Evolutionary conservation across 2,329 filamentous ascomycete species (phyloP), one percentile per base, ranked within the genome.

Genomic region (Claviceps spartinae): DNA sequence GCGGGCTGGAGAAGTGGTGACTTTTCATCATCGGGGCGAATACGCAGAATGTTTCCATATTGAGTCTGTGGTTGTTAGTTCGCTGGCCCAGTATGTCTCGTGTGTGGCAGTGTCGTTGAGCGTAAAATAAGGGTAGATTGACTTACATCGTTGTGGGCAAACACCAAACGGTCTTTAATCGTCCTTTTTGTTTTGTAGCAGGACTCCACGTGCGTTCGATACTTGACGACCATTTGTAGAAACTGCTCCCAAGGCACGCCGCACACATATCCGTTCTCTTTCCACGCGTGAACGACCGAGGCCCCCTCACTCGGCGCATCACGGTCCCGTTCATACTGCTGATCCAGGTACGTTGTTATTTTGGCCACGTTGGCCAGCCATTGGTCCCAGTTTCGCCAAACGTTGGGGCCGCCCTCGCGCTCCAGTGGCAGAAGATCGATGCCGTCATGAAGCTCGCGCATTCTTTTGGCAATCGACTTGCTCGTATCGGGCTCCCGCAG

Each of bases 111-210:
- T 11, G 3, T 34, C 9, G 4, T 34, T 34, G 8, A 41, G 18
- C 9, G 14, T 11, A 42, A 16, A 13, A 42, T 20, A 22, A 22
- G 18, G 13, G 9, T 13, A 24, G 18, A 16, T 9, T 4, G 11
- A 69, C 85, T 72, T 69, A 94, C 89, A 76, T 98, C 93, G 62
- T 95, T 96, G 66, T 98, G 93, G n/a, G 89, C 88, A 73, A 98
- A 98, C 0, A 96, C 82, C 11, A 98, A 77, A 51, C 81, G 77
- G 47, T 86, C 78, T 50, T 84, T 84, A 52, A 97, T 75, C 48
- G 77, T 79, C 37, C 79, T 69, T 4, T 72, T 63, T 1, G 82
- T 82, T 41, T 85, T 85, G 65, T 90, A 93, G 60, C 81, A 78
- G 41, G 78, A 74, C 50, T 83, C 71, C n/a, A 97, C 69, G 74